Evolutionary conservation across 768 basidiomycete species (phyloP), one percentile per base, ranked within the genome.

Genomic region (Lactarius hengduanensis): DNA sequence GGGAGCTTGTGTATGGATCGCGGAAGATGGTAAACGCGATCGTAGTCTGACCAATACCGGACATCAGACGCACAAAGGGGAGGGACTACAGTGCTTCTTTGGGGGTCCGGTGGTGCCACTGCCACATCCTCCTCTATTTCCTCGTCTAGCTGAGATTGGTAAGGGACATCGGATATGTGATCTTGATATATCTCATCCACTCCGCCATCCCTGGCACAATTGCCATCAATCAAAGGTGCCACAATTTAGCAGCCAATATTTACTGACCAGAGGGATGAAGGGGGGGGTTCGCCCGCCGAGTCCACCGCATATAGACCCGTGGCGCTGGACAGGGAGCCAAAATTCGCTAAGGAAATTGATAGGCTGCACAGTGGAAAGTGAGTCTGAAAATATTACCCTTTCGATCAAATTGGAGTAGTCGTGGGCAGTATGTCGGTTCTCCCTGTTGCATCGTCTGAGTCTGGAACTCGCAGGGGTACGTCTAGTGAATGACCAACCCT

Each of bases 21-120:
- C 11, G 89, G 88, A 67, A 84, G 78, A 72, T 87, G 88, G 73
- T 82, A 84, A 28, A 88, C 80, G 55, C 84, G 83, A 70, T 78
- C 86, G 72, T 84, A 88, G 75, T 90, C 88, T 16, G 89, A 88
- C 88, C 88, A 90, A 73, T 81, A 88, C 60, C 82, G 80, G 63
- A 87, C 73, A 36, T 79, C 72, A 10, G 77, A 69, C 22, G 61
- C 38, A 16, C 64, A 34, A 30, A 71, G 68, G 1, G 62, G 43
- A 34, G 59, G 59, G n/a, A 70, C 32, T 28, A 38, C 4, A 0
- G 26, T 16, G 28, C 50, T 22, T 30, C 4, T 59, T 43, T 56
- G 38, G 36, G 32, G 47, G 30, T 56, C 45, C 20, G 32, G 57
- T 55, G 18, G 61, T 54, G 7, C 41, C 32, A 57, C 66, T 2